These are phyloP conservation scores for Penicillium odoratum DNA, from an alignment of 495 filamentous ascomycete genomes.

Conservation along the genomic window DNA sequence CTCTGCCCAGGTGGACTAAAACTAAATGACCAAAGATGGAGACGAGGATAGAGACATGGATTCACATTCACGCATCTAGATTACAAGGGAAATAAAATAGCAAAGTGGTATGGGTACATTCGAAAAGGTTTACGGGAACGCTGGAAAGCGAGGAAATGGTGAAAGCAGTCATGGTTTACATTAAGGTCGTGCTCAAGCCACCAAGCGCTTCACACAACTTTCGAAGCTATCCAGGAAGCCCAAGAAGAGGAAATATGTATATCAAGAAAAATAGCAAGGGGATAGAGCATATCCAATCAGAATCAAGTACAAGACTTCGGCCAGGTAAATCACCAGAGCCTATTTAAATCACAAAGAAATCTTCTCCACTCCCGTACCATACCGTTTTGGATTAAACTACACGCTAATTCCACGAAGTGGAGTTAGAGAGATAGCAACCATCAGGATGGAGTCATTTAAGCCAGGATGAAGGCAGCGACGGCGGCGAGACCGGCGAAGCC, in stretches of 20 bases:
- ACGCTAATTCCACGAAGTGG: slow-evolving; percentile 10
- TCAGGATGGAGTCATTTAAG: slow-evolving; percentile 45
- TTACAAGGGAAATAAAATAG: slow-evolving; percentile 19
- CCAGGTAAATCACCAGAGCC: slow-evolving; percentile 32
- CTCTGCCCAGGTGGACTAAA: too few species aligned
- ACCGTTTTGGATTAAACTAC: slow-evolving; percentile 6
- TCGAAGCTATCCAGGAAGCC: slow-evolving; percentile 45
- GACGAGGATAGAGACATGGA: neutral
- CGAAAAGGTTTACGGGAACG: slow-evolving; percentile 27
- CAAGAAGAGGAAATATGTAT: slow-evolving; percentile 35
- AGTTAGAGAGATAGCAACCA: slow-evolving; percentile 17
- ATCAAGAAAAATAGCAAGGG: slow-evolving; percentile 26
- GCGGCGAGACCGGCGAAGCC: slow-evolving; percentile 50
- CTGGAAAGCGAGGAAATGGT: slow-evolving; percentile 31
- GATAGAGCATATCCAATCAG: slow-evolving; percentile 32
- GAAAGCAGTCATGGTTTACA: slow-evolving; percentile 50
- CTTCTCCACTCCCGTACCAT: slow-evolving; percentile 11
- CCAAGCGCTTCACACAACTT: slow-evolving; percentile 44
- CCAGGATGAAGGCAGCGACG: slow-evolving; percentile 53
- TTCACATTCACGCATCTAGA: slow-evolving; percentile 12
- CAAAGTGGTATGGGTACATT: slow-evolving; percentile 27
- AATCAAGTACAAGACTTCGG: slow-evolving; percentile 28
- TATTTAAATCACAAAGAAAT: slow-evolving; percentile 35
- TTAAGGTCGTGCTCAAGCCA: slow-evolving; percentile 48
- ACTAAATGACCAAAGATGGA: too few species aligned